Evolutionary conservation across 192 early-diverging fungal species (phyloP).

Genomic region (Dimargaris verticillata): DNA sequence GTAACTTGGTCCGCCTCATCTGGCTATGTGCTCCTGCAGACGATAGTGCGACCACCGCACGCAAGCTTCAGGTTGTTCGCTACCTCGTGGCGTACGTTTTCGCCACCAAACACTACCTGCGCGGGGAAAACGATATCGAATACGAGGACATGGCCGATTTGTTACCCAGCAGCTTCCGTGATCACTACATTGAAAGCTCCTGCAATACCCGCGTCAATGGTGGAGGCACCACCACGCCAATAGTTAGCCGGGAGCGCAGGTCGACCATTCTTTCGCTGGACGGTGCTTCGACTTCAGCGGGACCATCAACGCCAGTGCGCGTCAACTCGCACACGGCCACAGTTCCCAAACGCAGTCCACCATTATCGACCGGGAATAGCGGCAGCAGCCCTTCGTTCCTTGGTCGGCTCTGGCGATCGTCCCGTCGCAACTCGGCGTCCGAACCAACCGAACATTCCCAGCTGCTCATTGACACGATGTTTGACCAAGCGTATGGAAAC

Average conservation of each 20-base stretch:
- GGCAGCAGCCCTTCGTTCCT: not conserved
- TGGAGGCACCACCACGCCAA: not conserved
- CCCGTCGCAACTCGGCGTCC: not conserved
- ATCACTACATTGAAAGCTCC: conserved; percentile 17
- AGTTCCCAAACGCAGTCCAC: not conserved
- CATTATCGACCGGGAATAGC: not conserved
- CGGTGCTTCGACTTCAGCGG: not conserved
- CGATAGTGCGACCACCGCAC: conserved; percentile 26
- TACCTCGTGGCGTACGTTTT: conserved; percentile 35
- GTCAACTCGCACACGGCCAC: not conserved
- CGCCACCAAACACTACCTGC: conserved; percentile 37
- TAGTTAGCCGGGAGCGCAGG: too few relatives aligned
- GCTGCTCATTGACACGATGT: not conserved
- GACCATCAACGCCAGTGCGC: too few relatives aligned
- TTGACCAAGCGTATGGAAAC: not conserved
- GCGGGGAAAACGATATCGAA: conserved; percentile 38
- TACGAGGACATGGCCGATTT: conserved; percentile 41
- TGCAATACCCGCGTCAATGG: not conserved
- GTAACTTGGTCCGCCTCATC: conserved; percentile 50
- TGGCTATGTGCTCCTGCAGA: conserved; percentile 40
- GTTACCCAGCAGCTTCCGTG: conserved; percentile 30
- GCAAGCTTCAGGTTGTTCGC: conserved; percentile 40
- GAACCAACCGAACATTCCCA: not conserved
- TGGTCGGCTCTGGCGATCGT: too few relatives aligned
- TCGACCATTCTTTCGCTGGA: not conserved